Base-by-base conservation (phyloP, 2,329 filamentous ascomycete genomes). In the Aaosphaeria arxii region DNA sequence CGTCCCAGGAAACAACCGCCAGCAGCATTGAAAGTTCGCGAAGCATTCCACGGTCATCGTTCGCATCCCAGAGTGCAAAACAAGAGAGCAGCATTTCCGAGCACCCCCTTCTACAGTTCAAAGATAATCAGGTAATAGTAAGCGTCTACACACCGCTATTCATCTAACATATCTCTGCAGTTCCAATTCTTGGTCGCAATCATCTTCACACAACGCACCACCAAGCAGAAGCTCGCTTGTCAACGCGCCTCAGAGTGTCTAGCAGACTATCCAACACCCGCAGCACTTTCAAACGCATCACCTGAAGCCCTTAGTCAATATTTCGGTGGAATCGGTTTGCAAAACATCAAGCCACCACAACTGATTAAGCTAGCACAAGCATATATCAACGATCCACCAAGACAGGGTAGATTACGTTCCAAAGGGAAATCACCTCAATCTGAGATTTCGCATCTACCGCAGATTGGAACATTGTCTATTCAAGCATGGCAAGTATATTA, bases 371-470 rank as follows among this genome's bases (percentile, higher is more conserved):
- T 45, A 45, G 44, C 44, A 33, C 35, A 45, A 40, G 44, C 6
- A 45, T 45, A 45, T 40, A 13, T 45, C 24, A 45, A 39, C 31
- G 44, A 45, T 40, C 33, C 44, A 40, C 44, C 36, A 45, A 45
- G 33, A 45, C 36, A 45, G n/a, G 44, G 44, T 31, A 45, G 44
- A 45, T 45, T 45, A 30, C 32, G 44, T 28, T 45, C 36, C n/a
- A 45, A 45, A 40, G 44, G 17, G 33, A 45, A 45, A 40, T 45
- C 17, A 40, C 36, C 44, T 40, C 44, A 39, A 31, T 45, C 44
- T 45, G 44, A 45, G 32, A 45, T 45, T 45, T 45, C 44, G 33
- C 44, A 45, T 45, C 33, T 45, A 40, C 44, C 35, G 44, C 36
- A 45, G 33, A 45, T 45, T 45, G 44, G 44, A 30, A 4, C 29